Evolutionary conservation across 768 basidiomycete species (phyloP), one percentile per base, ranked within the genome.

Genomic region (Chlorophyllum brunneum): DNA sequence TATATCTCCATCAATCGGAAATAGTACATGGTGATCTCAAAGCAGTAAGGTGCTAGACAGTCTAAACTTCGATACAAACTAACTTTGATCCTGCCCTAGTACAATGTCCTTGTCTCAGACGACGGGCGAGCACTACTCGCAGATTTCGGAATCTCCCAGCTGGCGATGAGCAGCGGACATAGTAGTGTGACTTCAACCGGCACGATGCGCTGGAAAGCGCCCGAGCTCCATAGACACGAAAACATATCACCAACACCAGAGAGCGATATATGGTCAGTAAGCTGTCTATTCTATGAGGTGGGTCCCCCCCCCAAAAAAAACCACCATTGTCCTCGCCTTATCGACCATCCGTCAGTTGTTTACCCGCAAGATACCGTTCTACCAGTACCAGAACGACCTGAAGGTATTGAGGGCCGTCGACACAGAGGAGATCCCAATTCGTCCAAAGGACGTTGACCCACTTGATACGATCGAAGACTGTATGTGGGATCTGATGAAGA

Each of bases 21-120:
- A 39, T 49, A 3, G 37, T 49, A n/a, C 48, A 49, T 40, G 36
- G 48, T 4, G 48, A 49, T 22, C 48, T 49, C 15, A 49, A 49
- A 40, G 48, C 37, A 5, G 48, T 49, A 29, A 7, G 48, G 8
- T 6, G 3, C 15, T 13, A 4, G 11, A 18, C 16, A n/a, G 4
- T 11, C 31, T n/a, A 4, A 11, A 2, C 29, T 20, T 29, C n/a
- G 13, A 9, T n/a, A 33, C 10, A 49, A 30, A 5, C 2, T 11
- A 49, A 1, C 4, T 13, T 13, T 49, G 13, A 30, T 4, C n/a
- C 10, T 15, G 5, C 9, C 15, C 18, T 26, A 48, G 48, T 8
- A 34, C 10, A 48, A 48, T 11, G 38, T 48, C 9, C 36, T 48
- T 6, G 38, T 48, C 36, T 48, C 48, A n/a, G n/a, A n/a, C n/a